A percentile compares a stretch with the other conserved stretches of the same genome.
Conservation (phyloP, 495 filamentous ascomycete genomes). For the Lasiosphaeria miniovina region DNA sequence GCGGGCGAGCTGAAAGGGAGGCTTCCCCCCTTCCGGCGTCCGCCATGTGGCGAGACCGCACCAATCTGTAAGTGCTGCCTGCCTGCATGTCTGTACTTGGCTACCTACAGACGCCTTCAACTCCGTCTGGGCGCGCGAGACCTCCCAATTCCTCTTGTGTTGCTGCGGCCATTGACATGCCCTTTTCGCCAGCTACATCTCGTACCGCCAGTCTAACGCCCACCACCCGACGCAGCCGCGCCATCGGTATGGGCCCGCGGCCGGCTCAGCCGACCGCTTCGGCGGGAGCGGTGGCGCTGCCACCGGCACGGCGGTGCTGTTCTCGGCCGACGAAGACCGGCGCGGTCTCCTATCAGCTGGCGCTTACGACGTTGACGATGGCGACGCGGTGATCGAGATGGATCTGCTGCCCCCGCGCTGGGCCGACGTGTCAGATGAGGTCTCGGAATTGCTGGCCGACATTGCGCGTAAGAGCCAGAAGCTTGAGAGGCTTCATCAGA, state of each 20-base stretch:
- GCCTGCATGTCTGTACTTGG: background rate
- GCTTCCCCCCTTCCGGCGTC: slow-evolving; percentile 43
- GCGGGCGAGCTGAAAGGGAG: slow-evolving; percentile 32
- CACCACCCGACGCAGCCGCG: slow-evolving; percentile 89
- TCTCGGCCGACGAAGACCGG: slow-evolving; percentile 62
- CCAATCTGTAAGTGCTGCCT: slow-evolving; percentile 72
- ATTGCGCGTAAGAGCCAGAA: slow-evolving; percentile 78
- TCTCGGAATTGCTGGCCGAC: slow-evolving; percentile 74
- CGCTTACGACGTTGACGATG: slow-evolving; percentile 76
- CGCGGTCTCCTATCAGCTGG: slow-evolving; percentile 79
- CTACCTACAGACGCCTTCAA: background rate
- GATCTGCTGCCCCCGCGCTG: slow-evolving; percentile 92
- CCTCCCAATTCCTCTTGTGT: no score
- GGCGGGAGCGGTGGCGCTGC: slow-evolving; percentile 45
- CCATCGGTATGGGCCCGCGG: slow-evolving; percentile 60
- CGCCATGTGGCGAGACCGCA: slow-evolving; percentile 96
- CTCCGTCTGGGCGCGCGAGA: no score
- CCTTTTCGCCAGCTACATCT: slow-evolving; percentile 71
- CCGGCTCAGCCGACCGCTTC: slow-evolving; percentile 64
- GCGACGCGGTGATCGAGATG: slow-evolving; percentile 97
- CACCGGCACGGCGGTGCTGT: slow-evolving; percentile 31
- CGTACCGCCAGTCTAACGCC: slow-evolving; percentile 96
- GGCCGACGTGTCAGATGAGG: slow-evolving; percentile 93
- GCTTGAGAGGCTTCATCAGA: slow-evolving; percentile 90
- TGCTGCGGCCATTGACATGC: background rate